phyloP scores from a whole-genome alignment of 2,329 filamentous ascomycete genomes.

The Trematosphaeria pertusa region DNA sequence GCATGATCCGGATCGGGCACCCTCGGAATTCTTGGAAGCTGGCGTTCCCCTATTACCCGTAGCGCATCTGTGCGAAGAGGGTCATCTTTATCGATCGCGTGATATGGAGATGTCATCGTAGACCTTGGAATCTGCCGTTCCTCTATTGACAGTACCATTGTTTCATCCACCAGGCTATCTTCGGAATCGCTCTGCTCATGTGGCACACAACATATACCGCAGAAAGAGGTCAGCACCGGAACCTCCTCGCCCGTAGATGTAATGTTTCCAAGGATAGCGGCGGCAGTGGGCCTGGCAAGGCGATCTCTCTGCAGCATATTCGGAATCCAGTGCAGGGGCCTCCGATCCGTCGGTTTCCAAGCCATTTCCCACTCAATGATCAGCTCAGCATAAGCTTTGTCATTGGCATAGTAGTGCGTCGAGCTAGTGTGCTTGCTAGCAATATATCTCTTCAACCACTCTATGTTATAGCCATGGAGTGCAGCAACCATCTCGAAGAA shows the following conservation, averaged over 20 bases:
- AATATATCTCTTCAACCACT: slow-evolving; percentile 7
- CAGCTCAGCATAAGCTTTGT: slow-evolving; percentile 1
- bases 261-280: slow-evolving; percentile 6
- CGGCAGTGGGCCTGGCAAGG: slow-evolving; percentile 10
- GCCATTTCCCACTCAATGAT: slow-evolving; percentile 9
- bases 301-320: slow-evolving; percentile 12
- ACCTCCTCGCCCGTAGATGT: neutral
- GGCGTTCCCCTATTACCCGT: too few species aligned
- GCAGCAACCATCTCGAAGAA: slow-evolving; percentile 26
- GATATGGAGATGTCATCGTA: too few species aligned
- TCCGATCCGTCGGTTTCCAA: neutral
- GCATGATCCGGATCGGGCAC: too few species aligned
- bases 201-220: slow-evolving; percentile 19
- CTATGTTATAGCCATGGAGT: slow-evolving; percentile 7
- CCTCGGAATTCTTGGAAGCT: too few species aligned
- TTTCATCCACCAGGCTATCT: neutral
- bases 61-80: too few species aligned
- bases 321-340: slow-evolving; percentile 4
- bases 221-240: slow-evolving; percentile 6
- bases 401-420: slow-evolving; percentile 12
- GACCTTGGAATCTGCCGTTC: neutral
- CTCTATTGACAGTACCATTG: neutral
- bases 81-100: too few species aligned
- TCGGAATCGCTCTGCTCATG: slow-evolving; percentile 5
- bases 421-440: neutral